Percentiles rank a stretch among this genome's conserved stretches.
Conservation (phyloP, 2,329 filamentous ascomycete species). For the Myriosclerotinia scirpicola region DNA sequence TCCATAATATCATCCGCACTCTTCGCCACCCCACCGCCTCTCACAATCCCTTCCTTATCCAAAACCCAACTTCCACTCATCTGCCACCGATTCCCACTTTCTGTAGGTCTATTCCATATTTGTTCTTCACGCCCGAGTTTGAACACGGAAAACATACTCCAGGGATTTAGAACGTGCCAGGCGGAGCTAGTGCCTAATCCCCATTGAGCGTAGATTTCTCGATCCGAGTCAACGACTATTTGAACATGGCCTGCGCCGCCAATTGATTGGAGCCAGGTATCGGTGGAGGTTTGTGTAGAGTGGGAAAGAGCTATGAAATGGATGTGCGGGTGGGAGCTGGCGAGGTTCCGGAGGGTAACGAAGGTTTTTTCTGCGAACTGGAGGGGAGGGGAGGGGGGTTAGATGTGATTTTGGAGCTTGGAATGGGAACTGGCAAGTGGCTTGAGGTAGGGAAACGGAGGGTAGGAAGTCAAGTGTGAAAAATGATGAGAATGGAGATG, state of each 20-base stretch:
- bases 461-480: too few relatives aligned
- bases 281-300: conserved; percentile 56
- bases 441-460: not conserved
- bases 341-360: conserved; percentile 52
- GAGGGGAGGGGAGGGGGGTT: not conserved
- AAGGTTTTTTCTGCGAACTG: conserved; percentile 63
- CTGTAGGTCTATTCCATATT: conserved; percentile 64
- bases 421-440: not conserved
- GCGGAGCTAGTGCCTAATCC: conserved; percentile 59
- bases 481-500: not conserved
- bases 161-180: conserved; percentile 62
- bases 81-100: conserved; percentile 70
- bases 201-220: conserved; percentile 63
- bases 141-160: conserved; percentile 57
- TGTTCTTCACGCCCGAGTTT: conserved; percentile 60
- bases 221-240: conserved; percentile 59
- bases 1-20: conserved; percentile 56
- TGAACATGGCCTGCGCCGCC: conserved; percentile 47
- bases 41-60: conserved; percentile 52
- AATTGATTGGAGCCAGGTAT: conserved; percentile 39
- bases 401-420: conserved; percentile 1
- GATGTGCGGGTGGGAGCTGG: conserved; percentile 50
- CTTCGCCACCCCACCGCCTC: conserved; percentile 51
- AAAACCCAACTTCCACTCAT: conserved; percentile 64
- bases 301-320: conserved; percentile 65